Conservation (phyloP, 179 eudicot species). For the Carnegiea gigantea region DNA sequence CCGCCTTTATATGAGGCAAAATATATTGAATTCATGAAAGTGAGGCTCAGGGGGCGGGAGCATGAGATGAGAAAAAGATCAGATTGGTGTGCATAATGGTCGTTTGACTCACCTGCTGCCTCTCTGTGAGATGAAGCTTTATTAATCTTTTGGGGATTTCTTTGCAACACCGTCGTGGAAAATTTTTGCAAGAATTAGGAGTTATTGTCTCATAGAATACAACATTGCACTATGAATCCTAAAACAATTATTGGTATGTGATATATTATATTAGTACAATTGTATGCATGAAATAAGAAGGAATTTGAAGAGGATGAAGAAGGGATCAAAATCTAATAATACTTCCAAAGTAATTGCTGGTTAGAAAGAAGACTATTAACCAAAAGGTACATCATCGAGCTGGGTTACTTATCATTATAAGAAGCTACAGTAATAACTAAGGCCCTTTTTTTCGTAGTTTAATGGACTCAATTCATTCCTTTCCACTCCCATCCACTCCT, state of each 20-base stretch:
- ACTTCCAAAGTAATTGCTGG: neutral
- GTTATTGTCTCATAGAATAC: neutral
- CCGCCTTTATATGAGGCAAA: no score
- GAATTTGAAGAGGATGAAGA: neutral
- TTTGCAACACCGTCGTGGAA: neutral
- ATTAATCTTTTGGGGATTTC: neutral
- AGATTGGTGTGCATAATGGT: no score
- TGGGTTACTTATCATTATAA: neutral
- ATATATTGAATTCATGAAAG: no score
- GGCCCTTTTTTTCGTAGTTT: no score
- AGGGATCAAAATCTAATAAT: neutral
- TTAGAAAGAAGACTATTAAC: neutral
- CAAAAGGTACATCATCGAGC: neutral
- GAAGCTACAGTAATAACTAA: neutral
- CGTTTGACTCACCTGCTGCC: neutral
- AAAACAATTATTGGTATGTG: neutral
- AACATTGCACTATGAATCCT: neutral
- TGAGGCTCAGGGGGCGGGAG: no score
- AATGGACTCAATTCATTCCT: no score
- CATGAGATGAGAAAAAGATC: no score
- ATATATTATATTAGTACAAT: neutral
- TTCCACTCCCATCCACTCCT: no score
- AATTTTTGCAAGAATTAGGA: neutral
- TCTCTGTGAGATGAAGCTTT: neutral
- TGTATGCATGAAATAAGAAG: neutral